Evolutionary conservation across 2,329 filamentous ascomycete species (phyloP).

Genomic region (Alternaria longipes): DNA sequence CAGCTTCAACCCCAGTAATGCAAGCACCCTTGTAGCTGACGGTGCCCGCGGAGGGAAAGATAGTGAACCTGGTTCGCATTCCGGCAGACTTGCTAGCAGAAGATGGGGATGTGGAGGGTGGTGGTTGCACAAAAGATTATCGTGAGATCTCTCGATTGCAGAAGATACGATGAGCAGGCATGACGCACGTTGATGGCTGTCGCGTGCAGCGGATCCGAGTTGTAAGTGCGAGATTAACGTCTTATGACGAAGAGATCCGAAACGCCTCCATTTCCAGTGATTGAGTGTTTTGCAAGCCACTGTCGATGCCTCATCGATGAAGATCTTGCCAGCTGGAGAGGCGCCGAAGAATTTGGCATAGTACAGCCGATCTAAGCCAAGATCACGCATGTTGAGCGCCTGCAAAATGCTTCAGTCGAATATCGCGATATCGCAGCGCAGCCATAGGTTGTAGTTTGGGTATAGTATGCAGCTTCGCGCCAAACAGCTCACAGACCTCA

Average conservation of each 20-base stretch:
- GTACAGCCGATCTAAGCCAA: not conserved
- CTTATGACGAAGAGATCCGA: not conserved
- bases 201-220: not conserved
- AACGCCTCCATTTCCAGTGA: not conserved
- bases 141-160: not conserved
- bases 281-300: constrained; percentile 6
- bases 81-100: not conserved
- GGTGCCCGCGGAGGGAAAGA: constrained; percentile 6
- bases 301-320: not conserved
- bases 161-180: not conserved
- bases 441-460: not conserved
- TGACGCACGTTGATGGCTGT: not conserved
- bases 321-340: not conserved
- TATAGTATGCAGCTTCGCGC: not conserved
- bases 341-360: not conserved
- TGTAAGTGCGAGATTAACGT: not conserved
- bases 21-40: not conserved
- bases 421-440: constrained; percentile 1
- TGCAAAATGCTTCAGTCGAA: constrained; percentile 4
- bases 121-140: not conserved
- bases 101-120: not conserved
- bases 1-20: constrained; percentile 9
- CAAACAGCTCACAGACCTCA: constrained; percentile 15
- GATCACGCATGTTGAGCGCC: constrained; percentile 15
- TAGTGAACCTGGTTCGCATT: not conserved